These are phyloP conservation scores for Entamoeba moshkovskii DNA, from an alignment of 208 protist species.

Conservation along the genomic window DNA sequence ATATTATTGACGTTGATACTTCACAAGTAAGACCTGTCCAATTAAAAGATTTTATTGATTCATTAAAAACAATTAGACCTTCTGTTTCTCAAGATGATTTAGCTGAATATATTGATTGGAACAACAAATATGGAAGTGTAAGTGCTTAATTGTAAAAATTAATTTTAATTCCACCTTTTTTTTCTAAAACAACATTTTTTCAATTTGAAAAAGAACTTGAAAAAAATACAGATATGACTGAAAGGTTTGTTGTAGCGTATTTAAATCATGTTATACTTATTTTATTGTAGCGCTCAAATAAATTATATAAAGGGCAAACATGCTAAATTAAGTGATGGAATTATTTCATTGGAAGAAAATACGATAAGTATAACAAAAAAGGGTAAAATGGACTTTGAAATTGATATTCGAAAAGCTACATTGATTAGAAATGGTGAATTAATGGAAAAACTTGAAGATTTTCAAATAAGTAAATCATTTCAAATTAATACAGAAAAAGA, in stretches of 20 bases:
- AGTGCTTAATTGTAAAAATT: neutral
- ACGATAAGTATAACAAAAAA: no score
- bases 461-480: neutral
- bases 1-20: neutral
- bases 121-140: slow-evolving; percentile 1
- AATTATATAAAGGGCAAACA: no score
- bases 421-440: neutral
- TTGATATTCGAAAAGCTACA: neutral
- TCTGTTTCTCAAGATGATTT: neutral
- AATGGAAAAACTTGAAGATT: neutral
- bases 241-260: neutral
- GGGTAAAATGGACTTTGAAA: neutral
- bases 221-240: neutral
- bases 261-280: neutral
- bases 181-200: neutral
- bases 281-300: no score
- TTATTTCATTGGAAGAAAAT: no score
- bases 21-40: neutral
- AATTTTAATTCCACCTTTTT: no score
- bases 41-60: neutral
- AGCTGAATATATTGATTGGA: neutral
- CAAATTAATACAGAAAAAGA: neutral
- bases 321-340: no score
- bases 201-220: neutral
- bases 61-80: neutral